A percentile compares a stretch with the other conserved stretches of the same genome.
These are phyloP conservation scores for Trichoderma oligosporum DNA, from an alignment of 2,329 filamentous ascomycete genomes.

Conservation along the genomic window DNA sequence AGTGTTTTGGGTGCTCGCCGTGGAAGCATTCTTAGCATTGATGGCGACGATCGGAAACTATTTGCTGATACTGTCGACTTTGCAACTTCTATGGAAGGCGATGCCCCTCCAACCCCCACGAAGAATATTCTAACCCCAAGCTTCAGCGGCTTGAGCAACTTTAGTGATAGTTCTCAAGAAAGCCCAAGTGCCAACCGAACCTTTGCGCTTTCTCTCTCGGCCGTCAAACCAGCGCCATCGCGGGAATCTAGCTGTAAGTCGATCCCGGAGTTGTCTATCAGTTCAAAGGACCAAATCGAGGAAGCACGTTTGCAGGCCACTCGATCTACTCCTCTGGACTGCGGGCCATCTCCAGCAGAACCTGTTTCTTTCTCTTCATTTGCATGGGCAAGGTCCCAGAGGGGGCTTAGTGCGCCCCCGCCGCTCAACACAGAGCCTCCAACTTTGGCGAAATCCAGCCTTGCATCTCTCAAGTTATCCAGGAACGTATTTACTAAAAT, in stretches of 20 bases:
- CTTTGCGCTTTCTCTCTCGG: constrained; percentile 42
- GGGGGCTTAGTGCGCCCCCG: constrained; percentile 34
- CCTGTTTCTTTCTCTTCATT: constrained; percentile 40
- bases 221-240: constrained; percentile 35
- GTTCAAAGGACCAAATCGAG: constrained; percentile 19
- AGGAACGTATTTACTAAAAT: constrained; percentile 51
- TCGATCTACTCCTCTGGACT: constrained; percentile 31
- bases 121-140: constrained; percentile 58
- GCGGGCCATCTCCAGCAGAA: constrained; percentile 32
- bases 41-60: constrained; percentile 66
- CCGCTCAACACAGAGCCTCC: constrained; percentile 32
- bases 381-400: constrained; percentile 30
- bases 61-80: constrained; percentile 33
- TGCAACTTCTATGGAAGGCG: constrained; percentile 40
- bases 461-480: constrained; percentile 26
- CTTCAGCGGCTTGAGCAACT: constrained; percentile 37
- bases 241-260: constrained; percentile 47
- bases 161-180: constrained; percentile 40
- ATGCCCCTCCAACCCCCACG: constrained; percentile 90
- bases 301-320: constrained; percentile 20
- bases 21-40: constrained; percentile 74
- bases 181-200: constrained; percentile 48
- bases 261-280: constrained; percentile 23
- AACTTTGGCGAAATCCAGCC: constrained; percentile 5
- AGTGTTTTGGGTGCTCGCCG: constrained; percentile 45